Conservation (phyloP, 2,329 filamentous ascomycete genomes). For the Aspergillus eucalypticola region DNA sequence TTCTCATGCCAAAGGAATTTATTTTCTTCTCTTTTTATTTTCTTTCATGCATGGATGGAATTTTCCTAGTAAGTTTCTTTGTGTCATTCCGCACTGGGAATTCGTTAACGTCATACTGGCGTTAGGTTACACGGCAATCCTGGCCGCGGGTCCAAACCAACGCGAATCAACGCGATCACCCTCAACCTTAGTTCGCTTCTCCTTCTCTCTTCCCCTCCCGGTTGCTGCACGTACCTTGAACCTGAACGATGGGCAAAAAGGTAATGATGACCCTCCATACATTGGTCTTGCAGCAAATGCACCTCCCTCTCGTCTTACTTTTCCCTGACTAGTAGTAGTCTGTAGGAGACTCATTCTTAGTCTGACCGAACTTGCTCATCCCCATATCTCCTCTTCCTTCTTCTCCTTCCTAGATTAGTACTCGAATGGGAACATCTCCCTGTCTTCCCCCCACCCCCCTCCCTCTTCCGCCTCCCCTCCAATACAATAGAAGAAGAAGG, state of each 20-base stretch:
- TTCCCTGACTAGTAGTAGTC: not conserved
- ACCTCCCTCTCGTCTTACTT: not conserved
- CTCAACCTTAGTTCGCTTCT: not conserved
- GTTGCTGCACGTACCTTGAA: not conserved
- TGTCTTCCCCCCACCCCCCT: not conserved
- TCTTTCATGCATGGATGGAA: not conserved
- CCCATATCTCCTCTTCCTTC: not conserved
- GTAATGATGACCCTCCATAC: not conserved
- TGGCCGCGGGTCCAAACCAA: not conserved
- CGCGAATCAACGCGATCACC: not conserved
- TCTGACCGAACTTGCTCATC: too few species aligned
- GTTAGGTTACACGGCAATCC: slow-evolving; percentile 15
- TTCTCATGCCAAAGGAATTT: not conserved
- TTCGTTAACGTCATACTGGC: slow-evolving; percentile 22
- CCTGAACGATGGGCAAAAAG: not conserved
- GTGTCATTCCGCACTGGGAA: slow-evolving; percentile 10
- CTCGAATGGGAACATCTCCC: not conserved
- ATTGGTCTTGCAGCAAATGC: not conserved
- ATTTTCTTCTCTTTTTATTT: not conserved
- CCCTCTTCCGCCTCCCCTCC: not conserved
- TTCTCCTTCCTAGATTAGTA: not conserved
- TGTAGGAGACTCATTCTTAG: too few species aligned
- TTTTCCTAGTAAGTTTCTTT: slow-evolving; percentile 1
- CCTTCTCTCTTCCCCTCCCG: not conserved
- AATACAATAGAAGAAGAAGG: too few species aligned